phyloP scores from a whole-genome alignment of 768 basidiomycete species.

The Tulasnella calospora region DNA sequence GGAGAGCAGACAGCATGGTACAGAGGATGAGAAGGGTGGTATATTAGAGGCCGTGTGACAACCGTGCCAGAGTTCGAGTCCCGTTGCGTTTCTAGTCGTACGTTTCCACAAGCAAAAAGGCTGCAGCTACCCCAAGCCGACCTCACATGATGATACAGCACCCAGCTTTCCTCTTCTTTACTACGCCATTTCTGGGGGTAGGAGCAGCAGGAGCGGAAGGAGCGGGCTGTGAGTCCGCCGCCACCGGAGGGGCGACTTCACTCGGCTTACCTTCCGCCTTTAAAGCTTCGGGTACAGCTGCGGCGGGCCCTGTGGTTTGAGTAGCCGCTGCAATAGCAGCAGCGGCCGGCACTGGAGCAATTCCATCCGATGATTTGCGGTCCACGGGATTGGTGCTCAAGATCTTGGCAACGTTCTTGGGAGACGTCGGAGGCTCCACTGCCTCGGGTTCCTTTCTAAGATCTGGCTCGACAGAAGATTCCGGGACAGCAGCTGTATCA shows the following conservation, averaged over 20 bases:
- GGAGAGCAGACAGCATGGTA: background rate
- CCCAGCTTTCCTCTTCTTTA: background rate
- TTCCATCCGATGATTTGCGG: background rate
- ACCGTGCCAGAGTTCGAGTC: background rate
- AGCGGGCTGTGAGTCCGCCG: constrained; percentile 11
- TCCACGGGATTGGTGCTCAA: constrained; percentile 13
- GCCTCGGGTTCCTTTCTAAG: background rate
- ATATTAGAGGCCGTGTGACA: background rate
- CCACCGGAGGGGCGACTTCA: background rate
- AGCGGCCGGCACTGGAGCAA: background rate
- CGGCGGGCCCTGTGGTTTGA: background rate
- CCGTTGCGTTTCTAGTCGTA: background rate
- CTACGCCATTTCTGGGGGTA: background rate
- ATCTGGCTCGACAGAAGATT: background rate
- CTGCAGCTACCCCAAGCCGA: background rate
- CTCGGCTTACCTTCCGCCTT: constrained; percentile 18
- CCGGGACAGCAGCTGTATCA: background rate
- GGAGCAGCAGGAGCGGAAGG: background rate
- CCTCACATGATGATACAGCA: background rate
- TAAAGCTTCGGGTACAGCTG: background rate
- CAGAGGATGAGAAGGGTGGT: constrained; percentile 2
- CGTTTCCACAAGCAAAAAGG: background rate
- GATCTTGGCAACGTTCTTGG: constrained; percentile 17
- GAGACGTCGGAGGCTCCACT: background rate
- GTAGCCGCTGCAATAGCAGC: background rate